Evolutionary conservation across 192 early-diverging fungal species (phyloP).

Genomic region (Podila horticola): DNA sequence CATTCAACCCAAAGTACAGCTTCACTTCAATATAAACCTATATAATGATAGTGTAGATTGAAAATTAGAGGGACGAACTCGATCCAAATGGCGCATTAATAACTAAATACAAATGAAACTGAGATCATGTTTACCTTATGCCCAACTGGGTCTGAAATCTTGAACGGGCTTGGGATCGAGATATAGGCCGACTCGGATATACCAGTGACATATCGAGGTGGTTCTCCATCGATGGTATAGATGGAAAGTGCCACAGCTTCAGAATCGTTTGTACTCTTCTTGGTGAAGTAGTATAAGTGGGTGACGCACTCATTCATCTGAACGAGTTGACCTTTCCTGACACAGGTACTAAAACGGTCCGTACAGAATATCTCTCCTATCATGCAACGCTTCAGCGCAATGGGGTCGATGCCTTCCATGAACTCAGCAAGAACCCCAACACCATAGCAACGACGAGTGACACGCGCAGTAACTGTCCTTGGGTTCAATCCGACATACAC

Average conservation of each 20-base stretch:
- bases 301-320: conserved; percentile 19
- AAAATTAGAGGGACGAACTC: no score
- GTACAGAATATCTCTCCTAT: background rate
- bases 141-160: background rate
- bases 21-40: no score
- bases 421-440: no score
- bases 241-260: no score
- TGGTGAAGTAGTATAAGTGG: background rate
- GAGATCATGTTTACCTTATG: no score
- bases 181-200: conserved; percentile 2
- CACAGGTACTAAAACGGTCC: conserved; percentile 18
- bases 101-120: no score
- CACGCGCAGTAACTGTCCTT: conserved; percentile 16
- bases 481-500: conserved; percentile 59
- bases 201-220: conserved; percentile 13
- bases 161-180: conserved; percentile 11
- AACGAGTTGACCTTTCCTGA: conserved; percentile 17
- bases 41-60: no score
- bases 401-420: no score
- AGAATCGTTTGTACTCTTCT: background rate
- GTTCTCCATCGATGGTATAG: conserved; percentile 26
- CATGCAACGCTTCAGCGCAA: no score
- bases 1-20: no score
- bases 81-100: no score
- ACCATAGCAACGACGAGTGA: conserved; percentile 30